Conservation (phyloP, 2,329 filamentous ascomycete genomes). For the Drechslerella coelobrocha region DNA sequence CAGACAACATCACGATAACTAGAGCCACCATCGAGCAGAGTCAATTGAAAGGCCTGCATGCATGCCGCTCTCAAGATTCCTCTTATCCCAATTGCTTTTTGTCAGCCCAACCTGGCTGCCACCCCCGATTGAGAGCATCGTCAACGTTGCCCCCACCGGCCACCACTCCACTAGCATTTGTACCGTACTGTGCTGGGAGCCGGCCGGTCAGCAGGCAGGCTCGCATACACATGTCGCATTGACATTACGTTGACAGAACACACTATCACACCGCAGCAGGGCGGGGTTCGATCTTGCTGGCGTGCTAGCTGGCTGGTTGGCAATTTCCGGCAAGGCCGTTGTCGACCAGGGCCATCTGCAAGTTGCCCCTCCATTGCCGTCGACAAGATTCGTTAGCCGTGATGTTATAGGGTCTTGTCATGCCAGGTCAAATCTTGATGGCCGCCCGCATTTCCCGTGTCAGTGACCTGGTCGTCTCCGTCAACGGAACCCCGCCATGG, state of each 20-base stretch:
- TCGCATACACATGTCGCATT: conserved; percentile 4
- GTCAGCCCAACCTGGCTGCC: too few species aligned
- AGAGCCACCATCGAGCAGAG: background rate
- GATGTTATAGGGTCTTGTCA: background rate
- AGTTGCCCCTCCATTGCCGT: conserved; percentile 49
- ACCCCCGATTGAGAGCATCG: too few species aligned
- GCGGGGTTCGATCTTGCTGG: conserved; percentile 20
- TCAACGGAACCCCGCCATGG: conserved; percentile 23
- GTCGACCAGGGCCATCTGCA: conserved; percentile 43
- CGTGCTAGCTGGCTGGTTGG: conserved; percentile 9
- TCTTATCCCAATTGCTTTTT: too few species aligned
- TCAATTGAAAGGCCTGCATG: too few species aligned
- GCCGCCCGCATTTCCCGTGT: conserved; percentile 15
- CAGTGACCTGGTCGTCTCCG: background rate
- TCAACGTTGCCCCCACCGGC: too few species aligned
- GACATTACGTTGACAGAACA: background rate
- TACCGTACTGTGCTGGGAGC: too few species aligned
- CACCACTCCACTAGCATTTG: too few species aligned
- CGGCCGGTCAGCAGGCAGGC: conserved; percentile 2
- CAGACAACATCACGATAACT: background rate
- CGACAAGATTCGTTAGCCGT: conserved; percentile 8
- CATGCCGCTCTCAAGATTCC: too few species aligned
- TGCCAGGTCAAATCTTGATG: conserved; percentile 5
- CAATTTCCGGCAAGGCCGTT: conserved; percentile 3
- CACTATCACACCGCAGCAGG: conserved; percentile 3